Base-by-base conservation (phyloP, 192 early-diverging fungal genomes). In the Lunasporangiospora selenospora region DNA sequence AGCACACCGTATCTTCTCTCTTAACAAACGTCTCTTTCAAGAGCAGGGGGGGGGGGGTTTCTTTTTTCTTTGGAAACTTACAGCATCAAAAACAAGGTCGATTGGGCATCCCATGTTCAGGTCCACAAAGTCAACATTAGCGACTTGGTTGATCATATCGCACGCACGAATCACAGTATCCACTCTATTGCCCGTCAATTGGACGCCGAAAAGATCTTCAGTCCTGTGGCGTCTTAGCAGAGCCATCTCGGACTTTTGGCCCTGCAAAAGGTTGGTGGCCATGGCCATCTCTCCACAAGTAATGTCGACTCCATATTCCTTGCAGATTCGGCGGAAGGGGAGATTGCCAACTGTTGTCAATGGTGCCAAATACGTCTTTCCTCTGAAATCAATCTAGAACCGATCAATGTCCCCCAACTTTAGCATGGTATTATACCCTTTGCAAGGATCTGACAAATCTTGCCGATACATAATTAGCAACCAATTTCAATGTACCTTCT, bases 331-430 rank as follows among this genome's bases (percentile, higher is more conserved):
- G 11, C 97, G 86, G 83, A 99, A 99, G 29, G 97, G 97, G 45
- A 99, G 76, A 77, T 99, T 98, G 34, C 97, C 97, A 24, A 99
- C 95, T 3, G 97, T 99, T 0, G 97, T 99, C 58, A 99, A 77
- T 8, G 97, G 97, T 11, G 95, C 97, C 46, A 98, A 79, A 65
- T 99, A 99, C 27, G 90, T 86, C 53, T 97, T 97, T 53, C 89
- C 87, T 58, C 84, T 83, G 54, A 93, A 95, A 75, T 95, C 89
- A 19, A 79, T 75, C 69, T 77, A 32, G n/a, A n/a, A n/a, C n/a
- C n/a, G n/a, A n/a, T n/a, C n/a, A n/a, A n/a, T n/a, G n/a, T n/a
- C n/a, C n/a, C n/a, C n/a, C n/a, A n/a, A n/a, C n/a, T n/a, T n/a
- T n/a, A n/a, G n/a, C n/a, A n/a, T n/a, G n/a, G n/a, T n/a, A n/a